phyloP scores from a whole-genome alignment of 129 eudicot genomes.

The Ambrosia artemisiifolia region DNA sequence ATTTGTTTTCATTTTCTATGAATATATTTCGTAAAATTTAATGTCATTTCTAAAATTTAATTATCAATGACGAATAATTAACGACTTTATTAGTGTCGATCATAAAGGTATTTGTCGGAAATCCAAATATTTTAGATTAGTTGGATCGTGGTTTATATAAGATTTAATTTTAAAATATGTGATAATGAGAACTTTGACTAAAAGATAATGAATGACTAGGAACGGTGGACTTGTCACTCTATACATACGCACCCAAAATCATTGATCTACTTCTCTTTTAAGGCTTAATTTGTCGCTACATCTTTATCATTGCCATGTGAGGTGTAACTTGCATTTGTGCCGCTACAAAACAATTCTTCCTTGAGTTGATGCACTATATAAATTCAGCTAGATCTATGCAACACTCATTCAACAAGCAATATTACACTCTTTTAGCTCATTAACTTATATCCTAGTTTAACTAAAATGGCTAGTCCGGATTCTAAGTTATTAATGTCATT shows the following conservation, averaged over 20 bases:
- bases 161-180: background rate
- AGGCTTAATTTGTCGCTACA: slow-evolving; percentile 31
- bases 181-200: background rate
- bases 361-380: slow-evolving; percentile 34
- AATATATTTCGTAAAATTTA: too few relatives aligned
- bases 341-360: slow-evolving; percentile 15
- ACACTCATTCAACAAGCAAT: slow-evolving; percentile 17
- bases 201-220: slow-evolving; percentile 16
- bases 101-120: too few relatives aligned
- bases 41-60: too few relatives aligned
- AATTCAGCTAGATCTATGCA: slow-evolving; percentile 18
- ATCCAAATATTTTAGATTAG: background rate
- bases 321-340: slow-evolving; percentile 14
- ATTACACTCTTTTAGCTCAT: background rate
- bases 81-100: too few relatives aligned
- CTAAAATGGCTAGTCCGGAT: slow-evolving; percentile 38
- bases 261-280: slow-evolving; percentile 13
- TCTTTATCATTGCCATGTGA: slow-evolving; percentile 21
- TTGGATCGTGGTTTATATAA: background rate
- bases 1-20: too few relatives aligned
- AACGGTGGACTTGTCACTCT: slow-evolving; percentile 20
- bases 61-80: too few relatives aligned
- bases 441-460: background rate
- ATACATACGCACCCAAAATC: slow-evolving; percentile 21
- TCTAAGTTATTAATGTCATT: slow-evolving; percentile 23